Percentiles rank a stretch among this genome's conserved stretches.
These are phyloP conservation scores for Spencermartinsiella europaea DNA, from an alignment of 805 yeast genomes.

Conservation along the genomic window DNA sequence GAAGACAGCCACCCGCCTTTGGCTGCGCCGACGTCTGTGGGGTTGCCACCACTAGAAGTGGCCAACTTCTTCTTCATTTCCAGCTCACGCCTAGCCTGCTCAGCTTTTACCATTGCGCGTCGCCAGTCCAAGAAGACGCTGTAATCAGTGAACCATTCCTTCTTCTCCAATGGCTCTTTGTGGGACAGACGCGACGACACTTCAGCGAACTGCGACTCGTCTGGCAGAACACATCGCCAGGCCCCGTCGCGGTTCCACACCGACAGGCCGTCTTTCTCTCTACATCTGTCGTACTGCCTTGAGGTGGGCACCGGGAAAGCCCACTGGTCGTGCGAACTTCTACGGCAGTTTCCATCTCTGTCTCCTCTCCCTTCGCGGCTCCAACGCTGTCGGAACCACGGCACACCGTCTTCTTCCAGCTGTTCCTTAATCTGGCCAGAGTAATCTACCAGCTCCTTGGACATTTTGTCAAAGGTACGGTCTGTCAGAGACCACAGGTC, in stretches of 20 bases:
- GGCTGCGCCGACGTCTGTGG: no score
- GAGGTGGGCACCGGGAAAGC: conserved; percentile 56
- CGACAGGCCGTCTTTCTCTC: conserved; percentile 58
- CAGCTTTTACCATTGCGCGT: conserved; percentile 38
- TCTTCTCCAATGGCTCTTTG: conserved; percentile 21
- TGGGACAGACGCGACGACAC: not conserved
- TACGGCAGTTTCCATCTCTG: conserved; percentile 1
- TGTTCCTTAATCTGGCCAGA: conserved; percentile 7
- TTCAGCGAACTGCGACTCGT: conserved; percentile 22
- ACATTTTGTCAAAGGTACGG: conserved; percentile 14
- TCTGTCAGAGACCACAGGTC: conserved; percentile 16
- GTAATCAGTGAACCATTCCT: conserved; percentile 54
- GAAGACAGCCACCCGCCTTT: conserved; percentile 2
- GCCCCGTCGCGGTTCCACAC: conserved; percentile 82
- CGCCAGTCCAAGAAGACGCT: conserved; percentile 66
- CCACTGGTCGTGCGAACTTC: conserved; percentile 29
- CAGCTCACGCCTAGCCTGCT: conserved; percentile 8
- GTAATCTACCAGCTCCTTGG: conserved; percentile 6
- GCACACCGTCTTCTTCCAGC: not conserved
- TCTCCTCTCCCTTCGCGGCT: conserved; percentile 6
- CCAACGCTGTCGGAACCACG: conserved; percentile 5
- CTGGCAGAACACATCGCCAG: conserved; percentile 89
- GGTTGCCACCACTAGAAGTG: not conserved
- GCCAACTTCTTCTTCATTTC: conserved; percentile 2
- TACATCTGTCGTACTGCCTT: conserved; percentile 57